Evolutionary conservation across 179 eudicot genomes (phyloP).

Genomic region (Beta lomatogona): DNA sequence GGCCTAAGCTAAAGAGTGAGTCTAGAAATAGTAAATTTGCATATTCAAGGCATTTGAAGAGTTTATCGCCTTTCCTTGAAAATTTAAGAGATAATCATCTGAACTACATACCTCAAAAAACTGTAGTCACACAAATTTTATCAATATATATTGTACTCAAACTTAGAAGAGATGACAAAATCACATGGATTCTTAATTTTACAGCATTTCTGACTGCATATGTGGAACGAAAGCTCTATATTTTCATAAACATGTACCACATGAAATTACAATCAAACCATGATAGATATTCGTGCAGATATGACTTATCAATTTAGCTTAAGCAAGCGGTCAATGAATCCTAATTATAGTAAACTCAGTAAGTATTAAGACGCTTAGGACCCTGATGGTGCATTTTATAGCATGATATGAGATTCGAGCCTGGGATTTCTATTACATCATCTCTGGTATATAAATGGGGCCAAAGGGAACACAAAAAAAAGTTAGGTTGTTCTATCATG

Average conservation of each 20-base stretch:
- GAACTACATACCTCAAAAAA: neutral
- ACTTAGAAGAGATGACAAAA: neutral
- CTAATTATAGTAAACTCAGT: neutral
- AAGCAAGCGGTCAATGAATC: neutral
- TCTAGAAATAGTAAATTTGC: neutral
- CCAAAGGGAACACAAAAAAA: neutral
- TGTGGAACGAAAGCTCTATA: neutral
- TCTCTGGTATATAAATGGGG: neutral
- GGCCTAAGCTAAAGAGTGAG: neutral
- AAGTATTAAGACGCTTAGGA: neutral
- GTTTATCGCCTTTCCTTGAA: neutral
- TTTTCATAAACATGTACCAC: neutral
- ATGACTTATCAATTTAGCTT: too few relatives aligned
- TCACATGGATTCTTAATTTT: neutral
- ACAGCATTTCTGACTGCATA: too few relatives aligned
- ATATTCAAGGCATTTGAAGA: neutral
- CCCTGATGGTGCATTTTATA: neutral
- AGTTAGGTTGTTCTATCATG: neutral
- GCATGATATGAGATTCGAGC: neutral
- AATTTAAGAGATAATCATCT: too few relatives aligned
- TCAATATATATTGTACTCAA: neutral
- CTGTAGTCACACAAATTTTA: neutral
- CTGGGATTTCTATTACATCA: slow-evolving; percentile 4
- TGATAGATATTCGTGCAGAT: neutral
- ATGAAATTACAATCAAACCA: neutral